Base-by-base conservation (phyloP, 73 alveolate genomes). In the Paramecium caudatum region DNA sequence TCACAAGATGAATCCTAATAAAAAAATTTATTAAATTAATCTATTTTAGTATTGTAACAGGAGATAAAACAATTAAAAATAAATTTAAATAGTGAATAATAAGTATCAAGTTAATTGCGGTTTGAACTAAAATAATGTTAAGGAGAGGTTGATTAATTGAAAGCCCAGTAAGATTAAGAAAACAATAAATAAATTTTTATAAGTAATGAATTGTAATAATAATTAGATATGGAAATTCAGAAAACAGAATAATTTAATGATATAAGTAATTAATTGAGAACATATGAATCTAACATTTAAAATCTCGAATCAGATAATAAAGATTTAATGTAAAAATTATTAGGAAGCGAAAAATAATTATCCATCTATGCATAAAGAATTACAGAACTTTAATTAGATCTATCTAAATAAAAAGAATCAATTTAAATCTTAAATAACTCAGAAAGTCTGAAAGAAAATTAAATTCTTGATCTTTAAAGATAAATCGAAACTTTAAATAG, bases 211-310 rank as follows among this genome's bases (percentile, higher is more conserved):
- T n/a, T n/a, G n/a, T n/a, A n/a, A n/a, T n/a, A n/a, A n/a, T n/a
- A n/a, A n/a, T n/a, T n/a, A n/a, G n/a, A n/a, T 55, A 3, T 55
- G 30, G 80, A 55, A 27, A 6, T 7, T 23, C 12, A 7, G 13
- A 55, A 9, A 10, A 4, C 1, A 27, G 80, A 55, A 0, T 3
- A 12, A 55, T 27, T 23, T 27, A 55, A 55, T 21, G 30, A 37
- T 3, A 55, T 55, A 43, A 55, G 32, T 55, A n/a, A n/a, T n/a
- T n/a, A n/a, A n/a, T 5, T 55, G 80, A 55, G 30, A 23, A 55
- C 80, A 9, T 55, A 55, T 55, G 80, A 55, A 9, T 55, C 80
- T 8, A 55, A 55, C n/a, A 55, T 55, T 7, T 10, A 55, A 55
- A 55, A 23, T 23, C 30, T 55, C 4, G 10, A 55, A 55, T 23